Base-by-base conservation (phyloP, 768 basidiomycete genomes). In the Podaxis pistillaris region DNA sequence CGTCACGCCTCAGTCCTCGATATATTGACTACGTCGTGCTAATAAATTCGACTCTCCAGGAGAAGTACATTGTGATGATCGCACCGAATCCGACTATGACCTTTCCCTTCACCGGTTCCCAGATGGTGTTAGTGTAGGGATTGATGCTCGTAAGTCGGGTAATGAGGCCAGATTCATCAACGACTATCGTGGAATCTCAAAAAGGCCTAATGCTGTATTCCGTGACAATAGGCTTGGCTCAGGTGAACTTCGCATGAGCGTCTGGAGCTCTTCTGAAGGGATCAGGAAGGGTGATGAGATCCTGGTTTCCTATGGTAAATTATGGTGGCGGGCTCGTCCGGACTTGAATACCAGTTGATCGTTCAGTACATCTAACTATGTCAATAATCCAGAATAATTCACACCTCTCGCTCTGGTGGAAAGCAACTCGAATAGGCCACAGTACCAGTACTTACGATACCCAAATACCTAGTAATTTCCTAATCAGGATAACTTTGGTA, bases 101-200 rank as follows among this genome's bases (percentile, higher is more conserved):
- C 78, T 96, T 26, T 93, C 88, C 13, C 80, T 96, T n/a, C 79
- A 83, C 71, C 88, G 86, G 38, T 75, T 81, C 55, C 74, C 77
- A 61, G 78, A 81, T 56, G 85, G 84, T 7, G 69, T 83, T 44
- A 88, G 79, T 68, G 83, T 95, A 19, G 94, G 93, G 1, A 79
- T 91, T 44, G 94, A 97, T 71, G 93, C 94, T 19, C 78, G 78
- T 30, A 66, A 49, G 2, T 84, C 84, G 78, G 95, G 95, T 30
- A 97, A 96, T 74, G 92, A 94, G 72, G 89, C 89, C 1, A 79
- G 95, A 68, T 95, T 96, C 71, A 80, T 93, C 63, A 97, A 97
- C 68, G 95, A 96, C 77, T 98, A 89, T 74, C 83, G 95, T 60
- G 92, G 93, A 2, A 79, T 94, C n/a, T 76, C 71, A 54, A 71